Evolutionary conservation across 352 stramenopile species (phyloP), one percentile per base, ranked within the genome.

Genomic region (Globisporangium abappressorium): DNA sequence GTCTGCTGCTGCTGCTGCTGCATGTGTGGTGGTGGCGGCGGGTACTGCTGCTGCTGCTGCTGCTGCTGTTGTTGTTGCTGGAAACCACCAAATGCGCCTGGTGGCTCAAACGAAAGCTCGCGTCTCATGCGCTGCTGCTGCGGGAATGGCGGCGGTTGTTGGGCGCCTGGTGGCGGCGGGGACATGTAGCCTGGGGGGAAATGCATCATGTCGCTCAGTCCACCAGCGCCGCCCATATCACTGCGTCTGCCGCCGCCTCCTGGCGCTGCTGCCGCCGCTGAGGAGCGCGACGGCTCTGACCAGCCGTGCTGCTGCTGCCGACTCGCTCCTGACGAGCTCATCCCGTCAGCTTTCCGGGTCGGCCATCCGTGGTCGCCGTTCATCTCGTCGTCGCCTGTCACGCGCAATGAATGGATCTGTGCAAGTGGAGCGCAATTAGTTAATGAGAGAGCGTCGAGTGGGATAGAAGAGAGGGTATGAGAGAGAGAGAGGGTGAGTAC

Each of bases 121-220:
- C 58, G 58, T 18, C 36, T 41, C 34, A 63, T n/a, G 7, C 33
- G 38, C 15, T 65, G 59, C 14, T 54, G 28, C 14, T 38, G 33
- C 33, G 1, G 46, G 46, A 53, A 65, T 34, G 30, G 60, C 5
- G 30, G 60, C 6, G 60, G 60, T 22, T 28, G 43, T n/a, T 64
- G 58, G 38, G 26, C 22, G 26, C 26, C 53, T 36, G 24, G n/a
- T 20, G 33, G 56, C 20, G 33, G 33, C 22, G 43, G 43, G 15
- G 33, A 49, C 30, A 62, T 46, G 57, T 62, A 51, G n/a, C 34
- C 57, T 62, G 57, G 30, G 8, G 57, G n/a, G 9, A 51, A 34
- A 18, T n/a, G n/a, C n/a, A 62, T 22, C n/a, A 34, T n/a, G n/a
- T 62, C 34, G 12, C 5, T 51, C 20, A 11, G n/a, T 11, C 34